Base-by-base conservation (phyloP, 1,139 yeast genomes). In the Candida dubliniensis region DNA sequence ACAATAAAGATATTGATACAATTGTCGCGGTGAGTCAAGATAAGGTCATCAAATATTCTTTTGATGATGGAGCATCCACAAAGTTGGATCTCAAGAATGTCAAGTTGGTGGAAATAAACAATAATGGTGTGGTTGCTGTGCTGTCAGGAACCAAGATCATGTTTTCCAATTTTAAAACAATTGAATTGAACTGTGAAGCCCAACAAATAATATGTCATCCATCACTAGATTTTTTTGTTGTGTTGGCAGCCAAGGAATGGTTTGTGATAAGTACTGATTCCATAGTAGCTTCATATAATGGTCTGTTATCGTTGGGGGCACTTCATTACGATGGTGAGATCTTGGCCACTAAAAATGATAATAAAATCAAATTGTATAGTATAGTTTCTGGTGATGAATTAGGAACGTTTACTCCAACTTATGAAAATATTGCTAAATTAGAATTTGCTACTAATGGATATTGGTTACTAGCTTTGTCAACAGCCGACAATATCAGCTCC, bases 291-390 rank as follows among this genome's bases (percentile, higher is more conserved):
- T 39, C 34, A 7, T 15, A 41, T 35, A 14, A 31, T 5, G 12
- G 31, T 12, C 25, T 30, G 8, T 37, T 30, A 10, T 8, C 24
- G 5, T 25, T 8, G 23, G 74, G 71, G 18, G 76, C 63, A 31
- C 65, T 84, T 26, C 93, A 85, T 54, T 79, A 79, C 3, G 93
- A 85, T 59, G 93, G 93, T 11, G 74, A 76, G 2, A 61, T 85
- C 15, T 55, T 82, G 4, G 86, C 82, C 0, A 57, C 78, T 10
- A 83, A 82, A 0, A 60, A 66, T 5, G 47, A 54, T 5, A 53
- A 36, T 2, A 42, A 44, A 14, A 43, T 52, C 11, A 26, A 41
- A 10, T 34, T 52, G 11, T 42, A 36, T 23, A 48, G 46, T 26
- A 39, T 52, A 14, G 42, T 47, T 8, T 29, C 61, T 7, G 77